A percentile compares a stretch with the other conserved stretches of the same genome.
Conservation (phyloP, 2,329 filamentous ascomycete species). For the Alternaria longipes region DNA sequence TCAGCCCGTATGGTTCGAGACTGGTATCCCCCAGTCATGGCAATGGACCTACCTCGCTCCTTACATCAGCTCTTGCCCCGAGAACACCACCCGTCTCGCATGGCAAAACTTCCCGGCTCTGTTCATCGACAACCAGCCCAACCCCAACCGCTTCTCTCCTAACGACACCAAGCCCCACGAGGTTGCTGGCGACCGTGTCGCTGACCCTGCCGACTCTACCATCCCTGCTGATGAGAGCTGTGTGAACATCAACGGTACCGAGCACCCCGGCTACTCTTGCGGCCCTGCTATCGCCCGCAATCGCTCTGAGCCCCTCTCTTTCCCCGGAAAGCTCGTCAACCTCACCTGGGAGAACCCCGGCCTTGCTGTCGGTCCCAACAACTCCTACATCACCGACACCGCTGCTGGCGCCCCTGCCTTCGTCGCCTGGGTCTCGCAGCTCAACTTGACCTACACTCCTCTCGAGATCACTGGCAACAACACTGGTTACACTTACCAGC, state of each 20-base stretch:
- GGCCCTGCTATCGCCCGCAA: constrained; percentile 73
- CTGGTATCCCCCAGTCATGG: constrained; percentile 84
- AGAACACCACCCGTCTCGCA: constrained; percentile 74
- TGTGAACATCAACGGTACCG: constrained; percentile 63
- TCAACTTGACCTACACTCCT: constrained; percentile 64
- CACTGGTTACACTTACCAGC: constrained; percentile 75
- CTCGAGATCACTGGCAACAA: constrained; percentile 71
- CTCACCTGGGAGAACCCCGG: constrained; percentile 78
- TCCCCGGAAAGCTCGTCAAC: constrained; percentile 75
- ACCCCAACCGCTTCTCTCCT: constrained; percentile 72
- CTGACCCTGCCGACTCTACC: constrained; percentile 62
- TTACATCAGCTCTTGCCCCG: constrained; percentile 80
- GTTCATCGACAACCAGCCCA: constrained; percentile 78
- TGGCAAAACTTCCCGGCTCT: constrained; percentile 88
- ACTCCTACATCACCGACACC: constrained; percentile 76
- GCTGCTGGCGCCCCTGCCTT: constrained; percentile 68
- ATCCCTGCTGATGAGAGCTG: constrained; percentile 63
- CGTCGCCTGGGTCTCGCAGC: constrained; percentile 79
- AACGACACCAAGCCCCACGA: constrained; percentile 70
- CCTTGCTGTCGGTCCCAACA: constrained; percentile 77
- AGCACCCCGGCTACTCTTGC: constrained; percentile 67
- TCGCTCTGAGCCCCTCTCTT: constrained; percentile 74
- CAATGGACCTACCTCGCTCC: constrained; percentile 83
- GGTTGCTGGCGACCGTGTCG: constrained; percentile 67
- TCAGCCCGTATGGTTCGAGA: constrained; percentile 84